Evolutionary conservation across 495 filamentous ascomycete genomes (phyloP), one percentile per base, ranked within the genome.

Genomic region (Parachaetomium inaequale): DNA sequence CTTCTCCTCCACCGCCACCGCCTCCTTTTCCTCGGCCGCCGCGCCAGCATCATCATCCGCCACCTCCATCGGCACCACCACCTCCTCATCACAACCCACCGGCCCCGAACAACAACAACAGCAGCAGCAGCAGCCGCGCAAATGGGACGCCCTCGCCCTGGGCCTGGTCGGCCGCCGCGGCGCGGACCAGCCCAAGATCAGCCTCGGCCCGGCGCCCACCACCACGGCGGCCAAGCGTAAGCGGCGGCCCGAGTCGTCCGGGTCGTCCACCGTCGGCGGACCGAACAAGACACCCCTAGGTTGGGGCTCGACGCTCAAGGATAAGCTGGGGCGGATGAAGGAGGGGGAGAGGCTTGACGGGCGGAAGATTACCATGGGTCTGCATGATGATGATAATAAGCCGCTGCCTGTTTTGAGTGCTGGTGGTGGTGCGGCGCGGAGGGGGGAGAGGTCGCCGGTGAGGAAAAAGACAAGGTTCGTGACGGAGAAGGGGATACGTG

Each of bases 391-490:
- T 17, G n/a, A 50, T 21, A 29, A 17, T 21, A 50, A 29, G 7
- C 42, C 3, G 14, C 49, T 46, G 2, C 17, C 47, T 17, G 15
- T 28, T 19, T 28, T 42, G 15, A 23, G 29, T 50, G 38, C 47
- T 15, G 52, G 11, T 29, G 17, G 40, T 7, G 45, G 10, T 19
- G 26, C 55, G 50, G 46, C 36, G 32, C 26, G 58, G 46, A 65
- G 66, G 54, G 63, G 60, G 28, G 64, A 67, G 4, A 65, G 65
- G 40, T 74, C 78, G 70, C 81, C 84, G 5, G 79, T 83, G 14
- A 78, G 80, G 66, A 93, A 94, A 74, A 94, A 92, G 78, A 94
- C 90, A 15, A 78, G 91, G 19, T 94, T 95, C 68, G 83, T 91
- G 42, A 93, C 86, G 32, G 82, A 84, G 28, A 88, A 86, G 70